Conservation (phyloP, 495 filamentous ascomycete species). For the Cryomyces antarcticus region DNA sequence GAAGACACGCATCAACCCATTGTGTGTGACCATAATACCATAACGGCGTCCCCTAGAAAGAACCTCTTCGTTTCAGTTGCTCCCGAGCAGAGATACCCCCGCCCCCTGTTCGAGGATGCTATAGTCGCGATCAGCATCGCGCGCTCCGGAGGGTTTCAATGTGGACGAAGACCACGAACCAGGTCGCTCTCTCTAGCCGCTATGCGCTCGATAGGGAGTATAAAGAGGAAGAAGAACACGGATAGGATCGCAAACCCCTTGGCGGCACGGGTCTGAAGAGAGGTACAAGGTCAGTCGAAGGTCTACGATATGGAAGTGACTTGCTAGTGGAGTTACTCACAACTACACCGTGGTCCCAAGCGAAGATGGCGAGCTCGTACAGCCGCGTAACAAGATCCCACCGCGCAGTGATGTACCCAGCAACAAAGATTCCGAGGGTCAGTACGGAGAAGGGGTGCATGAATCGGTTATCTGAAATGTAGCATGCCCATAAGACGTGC, state of each 20-base stretch:
- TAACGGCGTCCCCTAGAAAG: conserved; percentile 61
- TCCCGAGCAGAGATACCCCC: conserved; percentile 86
- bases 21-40: conserved; percentile 61
- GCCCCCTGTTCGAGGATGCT: conserved; percentile 72
- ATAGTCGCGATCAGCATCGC: conserved; percentile 2
- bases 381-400: conserved; percentile 93
- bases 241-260: conserved; percentile 60
- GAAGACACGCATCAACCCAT: conserved; percentile 93
- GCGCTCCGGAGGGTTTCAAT: background rate
- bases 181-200: conserved; percentile 45
- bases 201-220: conserved; percentile 51
- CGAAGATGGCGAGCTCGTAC: conserved; percentile 90
- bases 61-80: conserved; percentile 82
- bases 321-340: conserved; percentile 29
- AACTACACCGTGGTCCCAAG: conserved; percentile 96
- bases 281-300: background rate
- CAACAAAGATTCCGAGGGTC: conserved; percentile 92
- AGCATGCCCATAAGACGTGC: no score
- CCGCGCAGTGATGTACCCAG: conserved; percentile 95
- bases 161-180: conserved; percentile 23
- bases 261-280: conserved; percentile 37
- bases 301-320: background rate
- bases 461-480: conserved; percentile 23
- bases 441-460: conserved; percentile 95
- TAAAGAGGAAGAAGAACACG: conserved; percentile 53